Conservation (phyloP, 768 basidiomycete genomes). For the Naematelia aurantialba region DNA sequence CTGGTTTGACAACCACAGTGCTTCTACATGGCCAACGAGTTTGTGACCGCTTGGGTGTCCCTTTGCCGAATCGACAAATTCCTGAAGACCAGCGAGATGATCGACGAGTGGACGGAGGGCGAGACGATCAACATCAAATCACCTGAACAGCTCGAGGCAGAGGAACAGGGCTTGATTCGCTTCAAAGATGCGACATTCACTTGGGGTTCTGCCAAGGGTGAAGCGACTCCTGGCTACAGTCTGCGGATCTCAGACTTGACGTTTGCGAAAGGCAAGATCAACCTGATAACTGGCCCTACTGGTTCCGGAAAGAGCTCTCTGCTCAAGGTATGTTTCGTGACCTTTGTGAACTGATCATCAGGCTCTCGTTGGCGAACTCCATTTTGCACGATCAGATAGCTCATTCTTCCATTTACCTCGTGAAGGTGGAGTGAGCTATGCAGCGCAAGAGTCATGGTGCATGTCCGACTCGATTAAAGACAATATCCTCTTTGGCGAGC, state of each 20-base stretch:
- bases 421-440: conserved; percentile 67
- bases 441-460: conserved; percentile 81
- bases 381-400: conserved; percentile 51
- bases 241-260: conserved; percentile 48
- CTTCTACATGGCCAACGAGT: conserved; percentile 36
- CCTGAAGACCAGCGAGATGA: conserved; percentile 50
- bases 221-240: conserved; percentile 53
- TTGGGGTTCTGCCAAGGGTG: conserved; percentile 38
- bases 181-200: conserved; percentile 47
- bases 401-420: conserved; percentile 71
- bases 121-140: conserved; percentile 18
- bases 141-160: conserved; percentile 30
- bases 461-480: conserved; percentile 62
- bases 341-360: conserved; percentile 13
- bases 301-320: conserved; percentile 50
- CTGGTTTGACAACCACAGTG: conserved; percentile 15
- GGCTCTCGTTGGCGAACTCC: conserved; percentile 53
- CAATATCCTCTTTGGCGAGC: conserved; percentile 57
- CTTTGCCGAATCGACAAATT: conserved; percentile 60
- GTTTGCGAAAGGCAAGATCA: conserved; percentile 50
- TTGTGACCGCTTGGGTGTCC: conserved; percentile 60
- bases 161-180: conserved; percentile 39
- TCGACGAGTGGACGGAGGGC: conserved; percentile 39
- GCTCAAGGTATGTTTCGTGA: conserved; percentile 22
- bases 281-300: conserved; percentile 51